These are phyloP conservation scores for Phytopythium montanum DNA, from an alignment of 352 stramenopile genomes.

Conservation along the genomic window DNA sequence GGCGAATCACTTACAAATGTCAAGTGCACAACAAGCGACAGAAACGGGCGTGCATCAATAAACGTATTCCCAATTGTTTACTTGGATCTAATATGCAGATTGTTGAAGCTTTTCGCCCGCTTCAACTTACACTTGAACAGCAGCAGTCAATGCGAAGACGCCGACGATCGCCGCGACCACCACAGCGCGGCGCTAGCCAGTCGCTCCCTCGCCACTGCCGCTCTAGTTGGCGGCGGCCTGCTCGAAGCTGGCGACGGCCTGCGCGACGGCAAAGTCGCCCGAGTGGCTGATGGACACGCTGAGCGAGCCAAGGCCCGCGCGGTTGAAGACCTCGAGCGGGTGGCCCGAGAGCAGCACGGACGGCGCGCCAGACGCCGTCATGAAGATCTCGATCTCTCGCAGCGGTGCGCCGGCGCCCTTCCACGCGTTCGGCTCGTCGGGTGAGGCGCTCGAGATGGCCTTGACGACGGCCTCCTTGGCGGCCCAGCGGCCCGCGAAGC, in stretches of 20 bases:
- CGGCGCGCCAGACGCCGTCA: constrained; percentile 70
- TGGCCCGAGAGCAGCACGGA: constrained; percentile 74
- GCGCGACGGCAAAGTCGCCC: constrained; percentile 82
- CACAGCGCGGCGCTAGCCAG: constrained; percentile 1
- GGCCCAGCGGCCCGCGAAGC: constrained; percentile 86
- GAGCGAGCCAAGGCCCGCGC: constrained; percentile 61
- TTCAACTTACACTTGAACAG: background rate
- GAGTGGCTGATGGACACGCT: constrained; percentile 90
- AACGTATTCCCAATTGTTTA: background rate
- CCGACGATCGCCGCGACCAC: constrained; percentile 1
- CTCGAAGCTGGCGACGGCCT: constrained; percentile 74
- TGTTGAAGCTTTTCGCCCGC: background rate
- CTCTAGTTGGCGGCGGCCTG: constrained; percentile 11
- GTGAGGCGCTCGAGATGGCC: constrained; percentile 77
- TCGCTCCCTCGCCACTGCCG: background rate
- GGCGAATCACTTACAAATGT: too few relatives aligned
- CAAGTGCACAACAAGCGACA: too few relatives aligned
- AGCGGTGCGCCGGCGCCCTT: constrained; percentile 65
- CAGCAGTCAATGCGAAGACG: background rate
- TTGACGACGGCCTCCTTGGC: constrained; percentile 91
- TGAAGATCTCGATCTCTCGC: constrained; percentile 86
- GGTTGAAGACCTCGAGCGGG: constrained; percentile 76
- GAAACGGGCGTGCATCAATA: too few relatives aligned
- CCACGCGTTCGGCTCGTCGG: constrained; percentile 67
- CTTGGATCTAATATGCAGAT: constrained; percentile 1